Conservation (phyloP, 805 yeast species). For the Kodamaea leandrae region DNA sequence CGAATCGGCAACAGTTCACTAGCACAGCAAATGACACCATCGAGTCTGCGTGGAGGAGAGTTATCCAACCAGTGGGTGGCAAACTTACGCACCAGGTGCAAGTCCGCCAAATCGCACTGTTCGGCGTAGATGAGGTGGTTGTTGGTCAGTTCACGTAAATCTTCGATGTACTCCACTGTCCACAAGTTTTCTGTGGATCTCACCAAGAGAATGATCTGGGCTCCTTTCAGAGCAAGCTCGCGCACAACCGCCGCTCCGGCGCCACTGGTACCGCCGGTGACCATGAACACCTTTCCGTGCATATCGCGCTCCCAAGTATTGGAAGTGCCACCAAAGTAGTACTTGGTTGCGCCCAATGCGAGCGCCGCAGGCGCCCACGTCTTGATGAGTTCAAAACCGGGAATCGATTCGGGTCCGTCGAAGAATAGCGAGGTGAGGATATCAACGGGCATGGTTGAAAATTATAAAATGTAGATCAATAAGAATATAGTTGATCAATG, state of each 20-base stretch:
- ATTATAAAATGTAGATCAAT: slow-evolving; percentile 1
- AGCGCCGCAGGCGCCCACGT: slow-evolving; percentile 51
- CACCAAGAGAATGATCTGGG: slow-evolving; percentile 76
- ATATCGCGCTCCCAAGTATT: slow-evolving; percentile 92
- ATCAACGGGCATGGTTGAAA: slow-evolving; percentile 95
- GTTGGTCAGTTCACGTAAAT: slow-evolving; percentile 63
- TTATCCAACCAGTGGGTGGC: slow-evolving; percentile 95
- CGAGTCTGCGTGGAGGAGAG: slow-evolving; percentile 84
- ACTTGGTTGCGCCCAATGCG: slow-evolving; percentile 52
- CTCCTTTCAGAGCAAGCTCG: slow-evolving; percentile 78
- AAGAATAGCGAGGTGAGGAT: slow-evolving; percentile 63
- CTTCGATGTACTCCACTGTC: slow-evolving; percentile 77
- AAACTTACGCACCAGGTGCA: slow-evolving; percentile 77
- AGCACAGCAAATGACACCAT: slow-evolving; percentile 86
- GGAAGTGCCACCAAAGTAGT: slow-evolving; percentile 71
- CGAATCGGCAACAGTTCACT: slow-evolving; percentile 77
- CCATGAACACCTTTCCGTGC: slow-evolving; percentile 81
- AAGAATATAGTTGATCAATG: neutral
- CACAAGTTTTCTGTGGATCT: slow-evolving; percentile 64
- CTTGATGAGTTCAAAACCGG: slow-evolving; percentile 65
- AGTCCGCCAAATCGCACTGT: slow-evolving; percentile 72
- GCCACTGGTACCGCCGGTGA: slow-evolving; percentile 95
- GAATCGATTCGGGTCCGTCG: slow-evolving; percentile 75
- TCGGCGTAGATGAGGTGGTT: slow-evolving; percentile 88
- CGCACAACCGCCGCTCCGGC: slow-evolving; percentile 74